Evolutionary conservation across 2,329 filamentous ascomycete genomes (phyloP), one percentile per base, ranked within the genome.

Genomic region (Bipolaris victoriae): DNA sequence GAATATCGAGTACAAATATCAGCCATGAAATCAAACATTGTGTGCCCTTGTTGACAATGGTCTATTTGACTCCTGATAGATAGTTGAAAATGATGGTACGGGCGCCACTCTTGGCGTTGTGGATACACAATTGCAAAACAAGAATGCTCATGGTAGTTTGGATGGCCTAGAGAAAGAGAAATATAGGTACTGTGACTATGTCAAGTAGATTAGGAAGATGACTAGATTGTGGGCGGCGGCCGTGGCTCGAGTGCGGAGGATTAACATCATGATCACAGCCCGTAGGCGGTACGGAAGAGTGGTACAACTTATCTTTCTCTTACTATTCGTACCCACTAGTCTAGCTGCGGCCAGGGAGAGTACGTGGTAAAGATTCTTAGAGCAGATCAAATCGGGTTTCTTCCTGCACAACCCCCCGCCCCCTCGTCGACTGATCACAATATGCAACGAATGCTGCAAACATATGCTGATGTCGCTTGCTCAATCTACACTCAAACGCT

Each of bases 31-130:
- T 80, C 52, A 99, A 82, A 79, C 99, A 97, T 78, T 99, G 96
- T 54, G 96, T 99, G 74, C 95, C 95, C 82, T 99, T 95, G 78
- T 92, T 97, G 71, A 95, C 83, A 55, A 99, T 94, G 49, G 85
- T 81, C 68, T 99, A 93, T 83, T 96, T 94, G 65, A 99, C 96
- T 81, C 95, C 95, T 49, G 88, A 85, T 68, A 98, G 67, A 64
- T 96, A 85, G 83, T 99, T 95, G 83, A 99, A 99, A 82, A 99
- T 99, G 80, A 99, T 93, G 61, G 95, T 95, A 73, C 95, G 88
- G 63, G 89, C 89, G 70, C 95, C 96, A 76, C 95, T 95, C 77
- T 92, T 93, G 76, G 99, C 95, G 79, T 99, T 96, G 88, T 97
- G 99, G 62, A 99, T 86, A 57, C 92, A 91, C 65, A 91, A 85